Conservation (phyloP, 768 basidiomycete species). For the Pisolithus tinctorius region DNA sequence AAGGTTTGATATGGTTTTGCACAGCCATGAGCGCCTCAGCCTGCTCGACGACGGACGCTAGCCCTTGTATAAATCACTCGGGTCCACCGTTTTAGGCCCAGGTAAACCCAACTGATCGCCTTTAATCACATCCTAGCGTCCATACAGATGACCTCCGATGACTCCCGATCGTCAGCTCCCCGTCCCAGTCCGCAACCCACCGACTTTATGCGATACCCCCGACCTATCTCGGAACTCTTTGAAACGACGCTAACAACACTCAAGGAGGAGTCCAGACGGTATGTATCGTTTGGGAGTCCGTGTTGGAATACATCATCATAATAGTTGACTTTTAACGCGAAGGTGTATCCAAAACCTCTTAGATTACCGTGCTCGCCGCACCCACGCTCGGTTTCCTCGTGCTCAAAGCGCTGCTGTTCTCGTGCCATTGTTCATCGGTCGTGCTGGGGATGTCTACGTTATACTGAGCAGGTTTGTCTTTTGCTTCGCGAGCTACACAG, state of each 20-base stretch:
- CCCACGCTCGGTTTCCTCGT: constrained; percentile 41
- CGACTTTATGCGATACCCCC: constrained; percentile 16
- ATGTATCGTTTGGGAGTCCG: not conserved
- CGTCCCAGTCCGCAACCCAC: not conserved
- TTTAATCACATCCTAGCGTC: no score
- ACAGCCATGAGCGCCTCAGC: no score
- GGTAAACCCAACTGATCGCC: no score
- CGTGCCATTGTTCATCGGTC: constrained; percentile 79
- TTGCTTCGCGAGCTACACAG: not conserved
- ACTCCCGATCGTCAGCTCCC: no score
- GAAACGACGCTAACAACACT: constrained; percentile 5
- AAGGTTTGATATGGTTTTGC: no score
- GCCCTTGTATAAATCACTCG: no score
- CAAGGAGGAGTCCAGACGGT: constrained; percentile 20
- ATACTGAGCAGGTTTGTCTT: constrained; percentile 67
- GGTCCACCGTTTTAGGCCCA: no score
- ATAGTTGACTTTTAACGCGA: not conserved
- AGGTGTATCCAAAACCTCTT: constrained; percentile 23
- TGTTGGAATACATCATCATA: not conserved
- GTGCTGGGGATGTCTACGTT: constrained; percentile 80
- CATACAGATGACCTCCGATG: no score
- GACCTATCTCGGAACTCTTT: constrained; percentile 5
- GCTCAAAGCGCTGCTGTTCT: constrained; percentile 68
- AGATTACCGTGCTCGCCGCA: constrained; percentile 19
- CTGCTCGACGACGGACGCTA: no score